A percentile compares a stretch with the other conserved stretches of the same genome.
Conservation (phyloP, 192 early-diverging fungal genomes). For the Entomortierella chlamydospora region DNA sequence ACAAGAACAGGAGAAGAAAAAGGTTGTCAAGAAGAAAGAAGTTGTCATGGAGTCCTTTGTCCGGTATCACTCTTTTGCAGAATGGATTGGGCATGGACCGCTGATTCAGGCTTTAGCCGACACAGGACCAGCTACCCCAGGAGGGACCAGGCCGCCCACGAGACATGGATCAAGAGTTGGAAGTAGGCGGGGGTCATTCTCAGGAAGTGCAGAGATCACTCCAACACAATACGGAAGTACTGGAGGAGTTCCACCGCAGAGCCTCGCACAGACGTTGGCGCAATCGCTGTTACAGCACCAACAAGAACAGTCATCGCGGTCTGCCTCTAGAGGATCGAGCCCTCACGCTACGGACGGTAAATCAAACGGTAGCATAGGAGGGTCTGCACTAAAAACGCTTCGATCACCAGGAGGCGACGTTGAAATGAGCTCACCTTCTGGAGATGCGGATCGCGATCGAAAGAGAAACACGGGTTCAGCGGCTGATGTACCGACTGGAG, state of each 20-base stretch:
- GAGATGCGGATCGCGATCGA: neutral
- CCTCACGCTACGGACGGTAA: neutral
- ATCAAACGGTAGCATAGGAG: neutral
- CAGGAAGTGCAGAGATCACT: constrained; percentile 40
- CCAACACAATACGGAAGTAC: constrained; percentile 13
- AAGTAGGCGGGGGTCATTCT: constrained; percentile 24
- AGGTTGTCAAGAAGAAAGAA: constrained; percentile 55
- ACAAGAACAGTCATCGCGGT: constrained; percentile 11
- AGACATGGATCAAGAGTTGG: constrained; percentile 33
- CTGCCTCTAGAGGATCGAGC: constrained; percentile 1
- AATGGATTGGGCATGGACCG: constrained; percentile 51
- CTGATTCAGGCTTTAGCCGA: constrained; percentile 42
- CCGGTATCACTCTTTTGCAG: constrained; percentile 61
- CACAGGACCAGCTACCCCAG: constrained; percentile 28
- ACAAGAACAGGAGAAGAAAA: constrained; percentile 62
- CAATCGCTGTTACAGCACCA: constrained; percentile 38
- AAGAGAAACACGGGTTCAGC: neutral
- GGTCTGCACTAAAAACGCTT: constrained; percentile 3
- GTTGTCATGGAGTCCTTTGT: constrained; percentile 56
- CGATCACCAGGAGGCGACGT: constrained; percentile 33
- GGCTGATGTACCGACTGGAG: constrained; percentile 5
- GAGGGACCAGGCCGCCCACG: constrained; percentile 21
- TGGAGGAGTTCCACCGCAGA: constrained; percentile 35
- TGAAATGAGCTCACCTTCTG: constrained; percentile 20
- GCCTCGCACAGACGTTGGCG: constrained; percentile 36